Base-by-base conservation (phyloP, 805 yeast species). In the Metschnikowia corniflorae region DNA sequence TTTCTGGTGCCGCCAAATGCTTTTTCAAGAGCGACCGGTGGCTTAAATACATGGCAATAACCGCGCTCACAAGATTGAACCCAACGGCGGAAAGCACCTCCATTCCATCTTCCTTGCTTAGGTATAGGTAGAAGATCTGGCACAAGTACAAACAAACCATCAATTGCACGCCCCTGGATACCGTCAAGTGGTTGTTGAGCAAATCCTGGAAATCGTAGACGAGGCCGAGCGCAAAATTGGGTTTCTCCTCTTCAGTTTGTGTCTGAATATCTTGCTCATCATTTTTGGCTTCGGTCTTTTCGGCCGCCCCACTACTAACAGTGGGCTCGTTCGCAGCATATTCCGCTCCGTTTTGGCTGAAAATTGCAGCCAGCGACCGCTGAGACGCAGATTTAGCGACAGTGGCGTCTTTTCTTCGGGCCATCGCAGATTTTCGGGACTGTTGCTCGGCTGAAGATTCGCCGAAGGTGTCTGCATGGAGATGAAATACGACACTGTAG, bases 131-230 rank as follows among this genome's bases (percentile, higher is more conserved):
- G 20, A 57, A 37, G 13, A 68, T 49, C 44, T 68, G 63, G 19
- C 47, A 17, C 12, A 61, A 20, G 44, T 59, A 68, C 7, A 47
- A 41, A 21, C 62, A 37, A 20, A 57, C 51, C 42, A 66, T 42
- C 25, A 63, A 8, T 43, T 68, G 69, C 6, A 60, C 53, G 34
- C 60, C 58, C 29, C 51, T 58, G n/a, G 55, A 31, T 24, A 58
- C 46, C 10, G 50, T 49, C 51, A 68, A 40, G 24, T 60, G 47
- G 5, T 55, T 63, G 39, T 66, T 67, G 29, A 66, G 46, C 35
- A 59, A 65, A 36, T 68, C 73, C 40, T 68, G 73, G 13, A 54
- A 42, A 10, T 48, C 44, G 44, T 50, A 67, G 15, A 66, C 39
- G 17, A 43, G 26, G 16, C 24, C 45, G 32, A 45, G 29, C 1